Base-by-base conservation (phyloP, 768 basidiomycete species). In the Hygrophorus russula region DNA sequence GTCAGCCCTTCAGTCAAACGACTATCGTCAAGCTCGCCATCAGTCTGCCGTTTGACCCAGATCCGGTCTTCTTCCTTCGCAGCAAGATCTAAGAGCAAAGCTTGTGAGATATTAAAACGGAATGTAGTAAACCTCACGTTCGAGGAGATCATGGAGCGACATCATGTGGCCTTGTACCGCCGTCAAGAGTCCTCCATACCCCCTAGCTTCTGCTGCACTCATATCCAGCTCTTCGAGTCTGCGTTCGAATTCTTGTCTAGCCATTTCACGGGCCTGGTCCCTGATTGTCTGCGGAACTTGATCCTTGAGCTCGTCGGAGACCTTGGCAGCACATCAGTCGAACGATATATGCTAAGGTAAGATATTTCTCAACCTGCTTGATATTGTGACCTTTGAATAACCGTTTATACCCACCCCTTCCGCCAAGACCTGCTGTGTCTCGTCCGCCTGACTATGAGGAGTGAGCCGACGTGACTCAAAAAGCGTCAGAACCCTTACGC, bases 11-110 rank as follows among this genome's bases (percentile, higher is more conserved):
- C 80, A 9, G 76, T 77, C 41, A 82, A 56, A 12, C 80, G 68
- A 45, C 66, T 75, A 52, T 81, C 78, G 48, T 82, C 80, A 4
- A 82, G 64, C 50, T 82, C 80, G 30, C 80, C 80, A 51, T 82
- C 80, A 1, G 74, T 80, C 57, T 80, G 80, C 2, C 79, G 71
- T 53, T 80, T 82, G 12, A 81, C 62, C 80, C 79, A 82, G 2
- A 82, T 71, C 10, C 79, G 71, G 49, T 81, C 80, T 51, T 81
- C 79, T 50, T 81, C 79, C 46, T 73, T 78, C 0, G 79, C 77
- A 11, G 78, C 69, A 14, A 82, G 69, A 54, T 80, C 80, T 81
- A 50, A 10, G 28, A 36, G 15, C 17, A 9, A 19, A 34, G 6
- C 13, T 7, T 18, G 44, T 27, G 46, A 33, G 37, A 33, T n/a